phyloP scores from a whole-genome alignment of 768 basidiomycete species.

The Pulveroboletus sp. region DNA sequence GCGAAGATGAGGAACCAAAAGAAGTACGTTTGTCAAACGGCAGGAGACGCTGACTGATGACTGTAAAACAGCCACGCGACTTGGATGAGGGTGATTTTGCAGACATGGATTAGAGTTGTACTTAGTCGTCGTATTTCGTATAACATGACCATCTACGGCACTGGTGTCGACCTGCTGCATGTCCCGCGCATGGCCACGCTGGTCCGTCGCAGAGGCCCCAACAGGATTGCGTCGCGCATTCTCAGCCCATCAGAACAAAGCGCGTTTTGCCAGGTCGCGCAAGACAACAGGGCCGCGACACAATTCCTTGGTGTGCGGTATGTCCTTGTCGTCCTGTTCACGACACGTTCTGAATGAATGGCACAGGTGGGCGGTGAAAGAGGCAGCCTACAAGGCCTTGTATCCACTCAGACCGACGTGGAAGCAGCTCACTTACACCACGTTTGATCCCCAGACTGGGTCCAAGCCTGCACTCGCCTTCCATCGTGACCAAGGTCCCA shows the following conservation, averaged over 20 bases:
- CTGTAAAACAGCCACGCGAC: conserved; percentile 74
- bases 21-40: conserved; percentile 50
- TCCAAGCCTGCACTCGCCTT: conserved; percentile 44
- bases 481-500: conserved; percentile 12
- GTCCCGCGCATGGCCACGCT: conserved; percentile 62
- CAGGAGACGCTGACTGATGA: conserved; percentile 8
- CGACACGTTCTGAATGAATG: background rate
- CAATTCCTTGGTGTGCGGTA: conserved; percentile 76
- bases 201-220: conserved; percentile 44
- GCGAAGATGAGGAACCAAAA: conserved; percentile 97
- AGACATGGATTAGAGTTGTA: conserved; percentile 53
- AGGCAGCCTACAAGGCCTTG: conserved; percentile 84
- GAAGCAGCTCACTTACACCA: conserved; percentile 65
- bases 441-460: conserved; percentile 29
- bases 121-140: background rate
- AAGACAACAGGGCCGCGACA: conserved; percentile 16
- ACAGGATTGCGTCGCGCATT: conserved; percentile 57
- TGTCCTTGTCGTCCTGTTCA: background rate
- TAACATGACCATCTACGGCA: conserved; percentile 62
- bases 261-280: conserved; percentile 24
- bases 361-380: conserved; percentile 77
- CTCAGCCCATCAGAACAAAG: conserved; percentile 49
- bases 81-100: conserved; percentile 91
- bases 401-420: conserved; percentile 68
- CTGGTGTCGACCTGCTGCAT: conserved; percentile 75